phyloP scores from a whole-genome alignment of 2,329 filamentous ascomycete species.

The Septoria petroselini region DNA sequence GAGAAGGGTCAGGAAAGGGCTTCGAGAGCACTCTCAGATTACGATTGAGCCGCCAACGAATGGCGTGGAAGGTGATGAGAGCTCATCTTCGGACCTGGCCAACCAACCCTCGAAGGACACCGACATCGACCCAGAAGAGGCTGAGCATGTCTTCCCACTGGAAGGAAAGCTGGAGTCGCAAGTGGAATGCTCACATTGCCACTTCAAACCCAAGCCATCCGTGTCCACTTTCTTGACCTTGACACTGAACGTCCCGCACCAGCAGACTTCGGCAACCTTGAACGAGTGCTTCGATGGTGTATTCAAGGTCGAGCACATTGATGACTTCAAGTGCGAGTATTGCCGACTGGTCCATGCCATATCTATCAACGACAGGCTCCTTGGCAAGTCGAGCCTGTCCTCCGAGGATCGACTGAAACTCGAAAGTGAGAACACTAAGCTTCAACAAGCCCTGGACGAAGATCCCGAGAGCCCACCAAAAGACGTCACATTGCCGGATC shows the following conservation, averaged over 20 bases:
- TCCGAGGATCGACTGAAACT: slow-evolving; percentile 46
- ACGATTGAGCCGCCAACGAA: not conserved
- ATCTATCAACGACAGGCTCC: slow-evolving; percentile 59
- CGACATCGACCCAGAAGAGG: slow-evolving; percentile 39
- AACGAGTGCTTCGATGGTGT: slow-evolving; percentile 89
- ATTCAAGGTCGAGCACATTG: slow-evolving; percentile 92
- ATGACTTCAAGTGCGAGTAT: slow-evolving; percentile 93
- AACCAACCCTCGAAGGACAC: slow-evolving; percentile 24
- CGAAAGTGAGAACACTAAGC: slow-evolving; percentile 59
- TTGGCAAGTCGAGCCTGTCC: slow-evolving; percentile 52
- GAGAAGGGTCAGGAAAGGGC: slow-evolving; percentile 64
- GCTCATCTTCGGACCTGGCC: not conserved
- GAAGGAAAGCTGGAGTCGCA: slow-evolving; percentile 93
- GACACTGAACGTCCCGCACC: slow-evolving; percentile 85
- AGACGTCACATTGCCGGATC: slow-evolving; percentile 71
- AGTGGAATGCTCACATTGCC: slow-evolving; percentile 85
- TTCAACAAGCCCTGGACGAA: slow-evolving; percentile 67
- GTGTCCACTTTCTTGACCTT: slow-evolving; percentile 86
- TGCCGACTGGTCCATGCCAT: slow-evolving; percentile 83
- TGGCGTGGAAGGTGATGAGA: slow-evolving; percentile 1
- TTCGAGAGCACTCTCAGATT: slow-evolving; percentile 34
- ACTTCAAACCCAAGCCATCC: slow-evolving; percentile 81
- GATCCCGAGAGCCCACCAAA: slow-evolving; percentile 77
- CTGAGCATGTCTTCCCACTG: slow-evolving; percentile 78
- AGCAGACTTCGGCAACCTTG: slow-evolving; percentile 66